A percentile compares a stretch with the other conserved stretches of the same genome.
Evolutionary conservation across 441 rosid genomes (phyloP).

Genomic region (Gossypium laxum): DNA sequence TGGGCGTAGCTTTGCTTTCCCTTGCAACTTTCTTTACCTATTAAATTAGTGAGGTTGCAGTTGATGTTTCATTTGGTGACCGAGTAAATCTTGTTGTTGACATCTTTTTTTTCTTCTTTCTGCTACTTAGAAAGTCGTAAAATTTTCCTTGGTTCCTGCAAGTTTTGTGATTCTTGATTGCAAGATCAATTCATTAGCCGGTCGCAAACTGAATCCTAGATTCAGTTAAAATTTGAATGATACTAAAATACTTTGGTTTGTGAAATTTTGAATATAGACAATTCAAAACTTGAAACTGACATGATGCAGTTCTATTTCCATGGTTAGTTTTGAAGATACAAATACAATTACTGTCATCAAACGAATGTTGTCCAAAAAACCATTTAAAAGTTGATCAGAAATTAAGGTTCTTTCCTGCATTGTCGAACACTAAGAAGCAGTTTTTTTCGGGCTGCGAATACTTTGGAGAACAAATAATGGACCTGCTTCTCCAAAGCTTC

Average conservation of each 20-base stretch:
- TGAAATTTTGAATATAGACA: background rate
- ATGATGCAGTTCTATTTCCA: background rate
- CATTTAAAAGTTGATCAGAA: background rate
- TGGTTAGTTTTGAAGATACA: background rate
- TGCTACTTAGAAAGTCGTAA: background rate
- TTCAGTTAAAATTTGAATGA: background rate
- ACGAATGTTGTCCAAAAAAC: background rate
- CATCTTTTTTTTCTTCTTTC: background rate
- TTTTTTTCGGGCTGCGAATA: constrained; percentile 39
- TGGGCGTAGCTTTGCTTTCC: background rate
- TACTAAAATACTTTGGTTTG: background rate
- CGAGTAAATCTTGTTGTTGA: background rate
- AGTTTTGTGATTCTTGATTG: background rate
- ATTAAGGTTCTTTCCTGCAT: constrained; percentile 13
- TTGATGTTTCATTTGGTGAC: background rate
- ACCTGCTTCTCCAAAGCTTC: constrained; percentile 32
- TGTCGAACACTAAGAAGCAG: constrained; percentile 31
- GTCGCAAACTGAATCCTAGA: background rate
- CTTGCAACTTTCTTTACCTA: background rate
- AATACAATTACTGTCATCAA: background rate
- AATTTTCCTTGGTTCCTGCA: background rate
- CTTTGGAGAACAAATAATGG: constrained; percentile 35
- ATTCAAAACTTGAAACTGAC: background rate
- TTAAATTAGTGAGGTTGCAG: background rate
- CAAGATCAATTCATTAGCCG: background rate